phyloP scores from a whole-genome alignment of 495 filamentous ascomycete species.

The Tuber magnatum region DNA sequence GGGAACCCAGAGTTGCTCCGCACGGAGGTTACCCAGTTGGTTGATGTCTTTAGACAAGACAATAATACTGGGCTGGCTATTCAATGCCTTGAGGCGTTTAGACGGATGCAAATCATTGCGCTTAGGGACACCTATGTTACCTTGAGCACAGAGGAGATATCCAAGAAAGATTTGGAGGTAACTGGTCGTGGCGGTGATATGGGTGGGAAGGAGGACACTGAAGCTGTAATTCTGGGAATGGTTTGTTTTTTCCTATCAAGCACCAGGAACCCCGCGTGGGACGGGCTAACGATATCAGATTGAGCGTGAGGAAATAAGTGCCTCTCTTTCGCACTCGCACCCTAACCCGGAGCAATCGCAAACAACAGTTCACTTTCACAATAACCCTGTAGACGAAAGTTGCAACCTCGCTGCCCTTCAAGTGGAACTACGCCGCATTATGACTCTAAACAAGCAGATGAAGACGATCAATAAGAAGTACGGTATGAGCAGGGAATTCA shows the following conservation, averaged over 20 bases:
- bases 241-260: constrained; percentile 14
- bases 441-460: constrained; percentile 37
- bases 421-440: constrained; percentile 37
- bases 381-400: constrained; percentile 31
- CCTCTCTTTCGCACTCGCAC: constrained; percentile 36
- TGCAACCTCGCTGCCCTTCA: constrained; percentile 38
- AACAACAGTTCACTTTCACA: constrained; percentile 40
- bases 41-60: constrained; percentile 37
- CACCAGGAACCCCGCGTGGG: background rate
- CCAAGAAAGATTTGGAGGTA: constrained; percentile 39
- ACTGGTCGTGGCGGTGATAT: constrained; percentile 36
- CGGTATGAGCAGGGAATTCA: constrained; percentile 39
- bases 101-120: constrained; percentile 36
- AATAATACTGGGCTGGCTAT: constrained; percentile 38
- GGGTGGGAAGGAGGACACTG: constrained; percentile 38
- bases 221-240: constrained; percentile 39
- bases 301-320: constrained; percentile 40
- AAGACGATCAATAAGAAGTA: constrained; percentile 39
- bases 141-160: constrained; percentile 38
- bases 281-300: constrained; percentile 20
- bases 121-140: constrained; percentile 41
- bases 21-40: constrained; percentile 32
- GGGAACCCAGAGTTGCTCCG: constrained; percentile 46
- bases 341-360: constrained; percentile 29
- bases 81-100: constrained; percentile 40